These are phyloP conservation scores for Melanomma pulvis-pyrius DNA, from an alignment of 495 filamentous ascomycete species.

Conservation along the genomic window DNA sequence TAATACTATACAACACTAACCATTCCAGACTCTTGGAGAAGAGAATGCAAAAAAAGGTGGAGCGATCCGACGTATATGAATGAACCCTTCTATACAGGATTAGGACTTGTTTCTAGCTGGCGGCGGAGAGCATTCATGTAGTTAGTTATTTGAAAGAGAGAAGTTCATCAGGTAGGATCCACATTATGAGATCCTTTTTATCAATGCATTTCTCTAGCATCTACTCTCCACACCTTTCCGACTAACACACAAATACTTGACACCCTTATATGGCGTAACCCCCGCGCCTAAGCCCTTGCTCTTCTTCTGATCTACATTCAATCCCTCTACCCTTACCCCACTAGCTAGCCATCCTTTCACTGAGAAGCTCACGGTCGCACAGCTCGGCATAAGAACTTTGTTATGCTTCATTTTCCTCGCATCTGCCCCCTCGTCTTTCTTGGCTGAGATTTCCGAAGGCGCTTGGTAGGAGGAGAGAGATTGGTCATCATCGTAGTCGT, in stretches of 20 bases:
- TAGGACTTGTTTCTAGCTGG: no score
- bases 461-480: conserved; percentile 33
- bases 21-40: no score
- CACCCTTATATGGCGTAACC: conserved; percentile 94
- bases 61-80: no score
- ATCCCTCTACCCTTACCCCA: conserved; percentile 88
- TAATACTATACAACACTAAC: no score
- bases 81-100: no score
- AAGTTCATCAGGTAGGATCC: no score
- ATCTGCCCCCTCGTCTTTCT: conserved; percentile 47
- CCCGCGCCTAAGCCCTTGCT: conserved; percentile 84
- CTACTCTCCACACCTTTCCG: conserved; percentile 80
- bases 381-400: conserved; percentile 86
- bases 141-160: no score
- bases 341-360: conserved; percentile 95
- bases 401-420: conserved; percentile 65
- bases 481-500: conserved; percentile 56
- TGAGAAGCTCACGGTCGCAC: conserved; percentile 82
- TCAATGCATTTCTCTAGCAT: conserved; percentile 39
- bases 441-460: conserved; percentile 49
- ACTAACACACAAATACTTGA: conserved; percentile 94
- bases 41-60: no score
- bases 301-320: conserved; percentile 80
- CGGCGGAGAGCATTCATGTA: no score
- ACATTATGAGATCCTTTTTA: no score